Conservation (phyloP, 78 protist genomes). For the Isochrysis galbana region DNA sequence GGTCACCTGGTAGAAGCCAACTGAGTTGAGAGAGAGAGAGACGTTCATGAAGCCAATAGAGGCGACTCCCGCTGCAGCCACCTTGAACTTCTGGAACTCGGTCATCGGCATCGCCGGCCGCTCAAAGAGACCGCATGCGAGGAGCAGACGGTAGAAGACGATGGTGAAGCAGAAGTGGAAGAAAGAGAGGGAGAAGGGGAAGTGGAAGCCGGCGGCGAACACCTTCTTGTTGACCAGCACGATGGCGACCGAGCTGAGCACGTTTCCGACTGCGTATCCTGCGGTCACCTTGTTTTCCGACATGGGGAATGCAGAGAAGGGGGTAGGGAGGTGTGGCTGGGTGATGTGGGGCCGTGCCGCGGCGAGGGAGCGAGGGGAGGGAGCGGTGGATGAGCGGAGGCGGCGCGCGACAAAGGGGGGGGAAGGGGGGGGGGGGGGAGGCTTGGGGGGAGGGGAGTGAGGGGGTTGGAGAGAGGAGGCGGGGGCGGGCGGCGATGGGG, state of each 20-base stretch:
- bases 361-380: too few species aligned
- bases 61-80: background rate
- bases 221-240: slow-evolving; percentile 1
- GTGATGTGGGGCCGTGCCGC: too few species aligned
- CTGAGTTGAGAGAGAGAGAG: background rate
- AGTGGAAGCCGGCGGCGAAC: background rate
- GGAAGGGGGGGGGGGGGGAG: too few species aligned
- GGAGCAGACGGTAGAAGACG: background rate
- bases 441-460: too few species aligned
- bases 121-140: background rate
- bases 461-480: too few species aligned
- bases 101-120: background rate
- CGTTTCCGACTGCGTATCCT: background rate
- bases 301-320: too few species aligned
- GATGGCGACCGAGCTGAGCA: background rate
- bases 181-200: background rate
- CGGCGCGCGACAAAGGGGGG: too few species aligned
- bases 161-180: background rate
- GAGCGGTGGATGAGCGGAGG: too few species aligned
- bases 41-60: slow-evolving; percentile 4
- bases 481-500: too few species aligned
- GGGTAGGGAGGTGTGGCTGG: too few species aligned
- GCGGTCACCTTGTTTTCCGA: background rate
- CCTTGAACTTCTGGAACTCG: background rate
- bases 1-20: background rate